A percentile compares a stretch with the other conserved stretches of the same genome.
phyloP scores from a whole-genome alignment of 805 yeast genomes.

The Myxozyma melibiosi region DNA sequence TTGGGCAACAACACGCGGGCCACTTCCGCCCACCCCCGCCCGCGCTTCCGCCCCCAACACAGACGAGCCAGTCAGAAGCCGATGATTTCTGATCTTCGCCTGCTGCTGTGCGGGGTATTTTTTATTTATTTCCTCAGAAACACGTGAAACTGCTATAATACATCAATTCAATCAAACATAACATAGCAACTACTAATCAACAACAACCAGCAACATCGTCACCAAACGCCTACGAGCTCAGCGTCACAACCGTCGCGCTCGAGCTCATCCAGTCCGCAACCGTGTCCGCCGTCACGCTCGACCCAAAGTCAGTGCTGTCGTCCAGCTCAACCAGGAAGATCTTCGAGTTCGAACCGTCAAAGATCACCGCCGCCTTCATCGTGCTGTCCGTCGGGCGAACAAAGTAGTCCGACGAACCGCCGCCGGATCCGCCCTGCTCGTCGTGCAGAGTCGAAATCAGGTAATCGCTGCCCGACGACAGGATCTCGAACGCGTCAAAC shows the following conservation, averaged over 20 bases:
- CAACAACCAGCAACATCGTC: neutral
- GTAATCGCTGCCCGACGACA: slow-evolving; percentile 72
- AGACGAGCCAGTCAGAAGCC: neutral
- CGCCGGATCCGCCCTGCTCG: slow-evolving; percentile 78
- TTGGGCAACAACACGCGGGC: too few species aligned
- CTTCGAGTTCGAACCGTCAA: slow-evolving; percentile 51
- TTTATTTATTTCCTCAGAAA: neutral
- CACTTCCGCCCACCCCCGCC: neutral
- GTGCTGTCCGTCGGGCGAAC: slow-evolving; percentile 76
- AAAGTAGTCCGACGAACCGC: slow-evolving; percentile 87
- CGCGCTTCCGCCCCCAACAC: neutral
- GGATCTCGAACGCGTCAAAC: slow-evolving; percentile 89
- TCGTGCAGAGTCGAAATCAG: slow-evolving; percentile 76
- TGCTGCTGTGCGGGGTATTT: slow-evolving; percentile 5
- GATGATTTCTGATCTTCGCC: too few species aligned
- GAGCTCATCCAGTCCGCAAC: slow-evolving; percentile 45
- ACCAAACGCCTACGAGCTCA: slow-evolving; percentile 14
- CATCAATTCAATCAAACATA: too few species aligned
- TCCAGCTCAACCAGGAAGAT: slow-evolving; percentile 61
- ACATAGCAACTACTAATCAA: neutral
- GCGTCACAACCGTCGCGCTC: slow-evolving; percentile 19
- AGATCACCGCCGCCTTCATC: slow-evolving; percentile 88
- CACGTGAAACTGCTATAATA: too few species aligned
- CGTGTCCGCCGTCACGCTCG: slow-evolving; percentile 52
- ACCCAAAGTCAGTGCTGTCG: slow-evolving; percentile 52